phyloP scores from a whole-genome alignment of 352 stramenopile species.

The Pythium inflatum region DNA sequence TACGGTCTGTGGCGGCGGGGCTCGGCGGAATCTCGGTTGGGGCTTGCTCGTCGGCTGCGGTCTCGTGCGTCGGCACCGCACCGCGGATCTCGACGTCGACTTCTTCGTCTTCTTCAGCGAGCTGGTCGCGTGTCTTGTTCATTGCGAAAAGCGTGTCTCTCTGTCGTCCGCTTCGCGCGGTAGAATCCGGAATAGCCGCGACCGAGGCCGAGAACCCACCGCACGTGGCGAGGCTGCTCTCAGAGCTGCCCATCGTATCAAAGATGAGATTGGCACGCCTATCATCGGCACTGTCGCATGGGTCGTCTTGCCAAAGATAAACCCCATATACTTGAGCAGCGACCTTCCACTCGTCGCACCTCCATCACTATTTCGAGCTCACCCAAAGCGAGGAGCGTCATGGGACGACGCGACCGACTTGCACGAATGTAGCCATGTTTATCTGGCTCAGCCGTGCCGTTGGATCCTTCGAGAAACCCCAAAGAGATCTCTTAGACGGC shows the following conservation, averaged over 20 bases:
- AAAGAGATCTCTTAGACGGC: too few relatives aligned
- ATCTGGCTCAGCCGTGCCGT: too few relatives aligned
- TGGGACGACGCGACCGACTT: too few relatives aligned
- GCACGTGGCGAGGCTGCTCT: not conserved
- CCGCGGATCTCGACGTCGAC: conserved; percentile 33
- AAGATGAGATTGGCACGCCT: not conserved
- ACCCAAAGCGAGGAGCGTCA: too few relatives aligned
- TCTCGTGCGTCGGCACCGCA: too few relatives aligned
- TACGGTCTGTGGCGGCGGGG: not conserved
- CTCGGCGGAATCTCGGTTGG: not conserved
- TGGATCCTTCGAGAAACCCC: too few relatives aligned
- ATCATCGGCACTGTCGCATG: not conserved
- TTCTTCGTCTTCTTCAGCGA: conserved; percentile 27
- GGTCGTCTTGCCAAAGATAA: conserved; percentile 3
- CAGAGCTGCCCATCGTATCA: not conserved
- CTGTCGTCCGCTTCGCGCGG: not conserved
- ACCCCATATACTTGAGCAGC: too few relatives aligned
- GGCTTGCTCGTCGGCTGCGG: not conserved
- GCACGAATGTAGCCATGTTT: too few relatives aligned
- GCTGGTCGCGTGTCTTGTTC: conserved; percentile 5
- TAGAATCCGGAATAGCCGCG: conserved; percentile 12
- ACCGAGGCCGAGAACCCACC: not conserved
- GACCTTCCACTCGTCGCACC: too few relatives aligned
- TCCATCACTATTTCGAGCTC: too few relatives aligned
- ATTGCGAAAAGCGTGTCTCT: not conserved